A percentile compares a stretch with the other conserved stretches of the same genome.
phyloP scores from a whole-genome alignment of 2,329 filamentous ascomycete species.

The Cryphonectria carpinicola region DNA sequence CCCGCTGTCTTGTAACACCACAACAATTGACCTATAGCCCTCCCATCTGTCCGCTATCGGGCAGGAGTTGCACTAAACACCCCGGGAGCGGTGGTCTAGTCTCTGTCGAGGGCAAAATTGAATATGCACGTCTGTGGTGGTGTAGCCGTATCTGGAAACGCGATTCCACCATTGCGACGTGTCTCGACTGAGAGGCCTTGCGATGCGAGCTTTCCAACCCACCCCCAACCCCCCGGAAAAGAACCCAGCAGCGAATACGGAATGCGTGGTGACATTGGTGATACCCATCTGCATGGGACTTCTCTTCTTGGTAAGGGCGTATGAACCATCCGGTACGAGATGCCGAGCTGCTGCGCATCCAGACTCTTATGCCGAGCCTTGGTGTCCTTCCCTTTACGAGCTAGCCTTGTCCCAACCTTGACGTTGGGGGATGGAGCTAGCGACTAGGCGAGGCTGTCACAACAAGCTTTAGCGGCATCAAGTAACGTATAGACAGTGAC shows the following conservation, averaged over 20 bases:
- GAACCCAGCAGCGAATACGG: too few species aligned
- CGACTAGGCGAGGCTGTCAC: conserved; percentile 12
- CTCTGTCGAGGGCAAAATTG: not conserved
- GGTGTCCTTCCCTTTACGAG: not conserved
- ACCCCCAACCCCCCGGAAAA: not conserved
- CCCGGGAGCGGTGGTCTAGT: not conserved
- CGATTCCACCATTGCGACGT: not conserved
- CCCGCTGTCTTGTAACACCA: not conserved
- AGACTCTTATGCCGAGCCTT: not conserved
- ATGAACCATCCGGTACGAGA: not conserved
- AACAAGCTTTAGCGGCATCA: not conserved
- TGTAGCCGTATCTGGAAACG: not conserved
- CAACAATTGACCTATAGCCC: not conserved
- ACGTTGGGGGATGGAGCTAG: not conserved
- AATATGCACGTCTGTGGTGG: not conserved
- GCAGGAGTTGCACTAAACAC: not conserved
- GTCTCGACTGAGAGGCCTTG: not conserved
- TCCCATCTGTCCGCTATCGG: not conserved
- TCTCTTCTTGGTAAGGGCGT: too few species aligned
- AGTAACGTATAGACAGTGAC: not conserved
- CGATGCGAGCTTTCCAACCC: not conserved
- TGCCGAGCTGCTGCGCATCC: not conserved
- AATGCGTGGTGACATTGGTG: not conserved
- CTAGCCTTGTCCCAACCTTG: conserved; percentile 9
- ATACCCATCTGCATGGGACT: not conserved